Evolutionary conservation across 305 asterid genomes (phyloP).

Genomic region (Striga hermonthica): DNA sequence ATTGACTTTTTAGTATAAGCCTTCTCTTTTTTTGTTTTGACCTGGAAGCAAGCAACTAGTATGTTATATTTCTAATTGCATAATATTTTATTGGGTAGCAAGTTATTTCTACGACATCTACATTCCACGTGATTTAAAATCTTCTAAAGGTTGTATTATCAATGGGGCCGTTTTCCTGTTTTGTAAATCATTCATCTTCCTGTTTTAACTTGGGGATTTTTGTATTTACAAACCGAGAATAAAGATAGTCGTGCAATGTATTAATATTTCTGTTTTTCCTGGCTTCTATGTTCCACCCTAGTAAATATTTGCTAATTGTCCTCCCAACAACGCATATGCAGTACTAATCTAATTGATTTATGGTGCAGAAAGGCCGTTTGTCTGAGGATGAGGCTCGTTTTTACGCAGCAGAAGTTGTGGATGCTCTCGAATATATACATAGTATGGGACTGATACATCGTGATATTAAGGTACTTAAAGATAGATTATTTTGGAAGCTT

Average conservation of each 20-base stretch:
- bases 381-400: conserved; percentile 90
- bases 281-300: background rate
- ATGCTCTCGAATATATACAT: conserved; percentile 97
- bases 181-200: background rate
- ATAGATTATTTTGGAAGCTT: conserved; percentile 17
- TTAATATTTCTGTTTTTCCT: background rate
- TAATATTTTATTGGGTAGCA: too few species aligned
- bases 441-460: conserved; percentile 95
- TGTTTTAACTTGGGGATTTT: background rate
- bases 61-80: too few species aligned
- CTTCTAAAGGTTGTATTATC: too few species aligned
- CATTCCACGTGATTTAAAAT: too few species aligned
- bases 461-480: conserved; percentile 78
- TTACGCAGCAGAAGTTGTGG: conserved; percentile 98
- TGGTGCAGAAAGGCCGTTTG: conserved; percentile 83
- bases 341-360: conserved; percentile 19
- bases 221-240: too few species aligned
- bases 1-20: too few species aligned
- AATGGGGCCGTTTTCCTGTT: too few species aligned
- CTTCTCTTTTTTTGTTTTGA: background rate
- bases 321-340: background rate
- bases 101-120: too few species aligned
- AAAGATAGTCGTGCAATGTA: background rate
- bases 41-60: background rate
- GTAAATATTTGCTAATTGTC: background rate